phyloP scores from a whole-genome alignment of 352 stramenopile genomes.

The Phytophthora pini region DNA sequence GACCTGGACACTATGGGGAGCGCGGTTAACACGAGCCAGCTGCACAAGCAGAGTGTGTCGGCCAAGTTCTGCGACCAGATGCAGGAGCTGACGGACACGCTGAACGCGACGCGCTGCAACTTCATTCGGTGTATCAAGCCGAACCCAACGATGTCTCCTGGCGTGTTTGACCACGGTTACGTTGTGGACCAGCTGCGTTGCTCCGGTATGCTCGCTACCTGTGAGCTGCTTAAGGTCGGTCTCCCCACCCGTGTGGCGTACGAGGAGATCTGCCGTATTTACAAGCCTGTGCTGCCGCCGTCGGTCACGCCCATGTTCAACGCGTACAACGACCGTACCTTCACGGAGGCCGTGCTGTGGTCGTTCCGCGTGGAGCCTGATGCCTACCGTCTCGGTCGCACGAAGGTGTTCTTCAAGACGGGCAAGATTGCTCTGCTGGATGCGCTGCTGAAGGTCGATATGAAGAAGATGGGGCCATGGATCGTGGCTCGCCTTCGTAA shows the following conservation, averaged over 20 bases:
- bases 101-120: constrained; percentile 86
- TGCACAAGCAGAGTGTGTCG: constrained; percentile 71
- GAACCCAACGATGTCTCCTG: constrained; percentile 81
- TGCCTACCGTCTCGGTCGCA: constrained; percentile 88
- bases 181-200: constrained; percentile 91
- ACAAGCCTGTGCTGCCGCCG: constrained; percentile 80
- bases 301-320: constrained; percentile 84
- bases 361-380: constrained; percentile 89
- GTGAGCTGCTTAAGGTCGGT: constrained; percentile 92
- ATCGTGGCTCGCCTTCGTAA: constrained; percentile 85
- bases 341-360: constrained; percentile 91
- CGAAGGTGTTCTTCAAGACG: constrained; percentile 93
- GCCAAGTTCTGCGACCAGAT: constrained; percentile 91
- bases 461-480: constrained; percentile 91
- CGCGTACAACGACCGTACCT: constrained; percentile 85
- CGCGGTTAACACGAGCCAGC: constrained; percentile 42
- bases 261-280: constrained; percentile 89
- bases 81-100: constrained; percentile 84
- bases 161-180: constrained; percentile 89
- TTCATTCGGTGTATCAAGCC: constrained; percentile 94
- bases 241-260: constrained; percentile 91
- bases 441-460: constrained; percentile 87
- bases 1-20: constrained; percentile 63
- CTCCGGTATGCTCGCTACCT: constrained; percentile 91
- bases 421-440: constrained; percentile 91